Evolutionary conservation across 805 yeast genomes (phyloP).

Genomic region (Pichia kluyveri): DNA sequence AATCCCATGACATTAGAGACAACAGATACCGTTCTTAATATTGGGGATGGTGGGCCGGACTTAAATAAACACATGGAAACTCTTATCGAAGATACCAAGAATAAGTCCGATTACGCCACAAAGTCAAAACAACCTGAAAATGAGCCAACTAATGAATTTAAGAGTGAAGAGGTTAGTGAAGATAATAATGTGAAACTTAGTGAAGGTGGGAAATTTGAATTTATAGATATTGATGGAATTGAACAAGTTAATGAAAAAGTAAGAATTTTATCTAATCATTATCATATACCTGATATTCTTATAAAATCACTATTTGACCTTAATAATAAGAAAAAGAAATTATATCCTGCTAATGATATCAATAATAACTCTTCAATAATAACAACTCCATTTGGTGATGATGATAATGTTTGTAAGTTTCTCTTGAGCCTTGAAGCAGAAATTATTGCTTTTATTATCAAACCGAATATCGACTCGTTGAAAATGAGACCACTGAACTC

Average conservation of each 20-base stretch:
- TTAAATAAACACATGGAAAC: neutral
- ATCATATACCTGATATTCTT: conserved; percentile 22
- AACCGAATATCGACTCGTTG: conserved; percentile 32
- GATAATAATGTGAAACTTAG: neutral
- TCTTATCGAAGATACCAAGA: neutral
- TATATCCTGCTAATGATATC: neutral
- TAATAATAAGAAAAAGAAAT: conserved; percentile 13
- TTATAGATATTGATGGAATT: neutral
- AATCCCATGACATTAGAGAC: neutral
- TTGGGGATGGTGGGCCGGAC: neutral
- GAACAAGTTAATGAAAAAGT: conserved; percentile 8
- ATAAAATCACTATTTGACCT: conserved; percentile 23
- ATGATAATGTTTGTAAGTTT: conserved; percentile 34
- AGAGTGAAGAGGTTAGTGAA: neutral
- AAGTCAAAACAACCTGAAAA: neutral
- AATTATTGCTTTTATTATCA: conserved; percentile 34
- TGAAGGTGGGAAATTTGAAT: neutral
- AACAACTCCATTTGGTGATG: neutral
- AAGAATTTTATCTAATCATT: conserved; percentile 15
- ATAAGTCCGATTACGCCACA: neutral
- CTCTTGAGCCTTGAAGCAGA: conserved; percentile 40
- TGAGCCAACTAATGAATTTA: neutral
- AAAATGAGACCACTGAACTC: conserved; percentile 53
- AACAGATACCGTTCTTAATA: neutral
- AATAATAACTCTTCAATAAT: neutral